Evolutionary conservation across 305 asterid genomes (phyloP).

Genomic region (Ruellia speciosa): DNA sequence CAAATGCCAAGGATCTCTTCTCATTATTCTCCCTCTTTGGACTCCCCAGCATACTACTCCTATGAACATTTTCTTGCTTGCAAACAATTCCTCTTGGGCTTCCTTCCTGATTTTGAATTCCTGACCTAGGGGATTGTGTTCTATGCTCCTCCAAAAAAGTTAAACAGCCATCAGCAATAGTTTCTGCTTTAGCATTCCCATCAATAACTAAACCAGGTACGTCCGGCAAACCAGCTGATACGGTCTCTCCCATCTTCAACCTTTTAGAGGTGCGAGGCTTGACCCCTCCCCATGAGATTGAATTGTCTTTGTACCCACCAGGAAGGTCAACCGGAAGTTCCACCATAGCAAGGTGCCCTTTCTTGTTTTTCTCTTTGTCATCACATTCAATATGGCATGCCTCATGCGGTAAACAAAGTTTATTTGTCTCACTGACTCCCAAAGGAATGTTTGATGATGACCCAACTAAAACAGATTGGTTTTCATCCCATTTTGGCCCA

Average conservation of each 20-base stretch:
- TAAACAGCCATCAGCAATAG: conserved; percentile 31
- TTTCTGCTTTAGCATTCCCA: conserved; percentile 31
- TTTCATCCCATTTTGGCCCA: conserved; percentile 26
- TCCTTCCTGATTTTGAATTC: conserved; percentile 37
- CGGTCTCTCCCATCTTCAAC: conserved; percentile 51
- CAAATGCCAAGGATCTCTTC: conserved; percentile 6
- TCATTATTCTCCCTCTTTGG: conserved; percentile 30
- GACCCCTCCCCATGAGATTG: conserved; percentile 87
- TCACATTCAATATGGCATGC: conserved; percentile 29
- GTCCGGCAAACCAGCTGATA: conserved; percentile 32
- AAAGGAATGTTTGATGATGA: conserved; percentile 40
- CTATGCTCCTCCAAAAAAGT: conserved; percentile 29
- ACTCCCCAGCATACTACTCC: conserved; percentile 24
- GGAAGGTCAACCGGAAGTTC: conserved; percentile 49
- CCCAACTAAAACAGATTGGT: conserved; percentile 36
- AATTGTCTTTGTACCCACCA: conserved; percentile 61
- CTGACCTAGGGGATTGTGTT: conserved; percentile 25
- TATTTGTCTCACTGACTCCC: conserved; percentile 26
- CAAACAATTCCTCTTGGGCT: conserved; percentile 28
- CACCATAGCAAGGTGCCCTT: conserved; percentile 25
- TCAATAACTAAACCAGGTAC: conserved; percentile 38
- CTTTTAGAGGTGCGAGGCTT: conserved; percentile 78
- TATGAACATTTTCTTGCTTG: conserved; percentile 27
- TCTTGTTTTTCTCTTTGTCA: conserved; percentile 33
- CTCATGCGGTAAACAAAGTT: conserved; percentile 24